Conservation (phyloP, 2,329 filamentous ascomycete genomes). For the Pestalotiopsis sp. region DNA sequence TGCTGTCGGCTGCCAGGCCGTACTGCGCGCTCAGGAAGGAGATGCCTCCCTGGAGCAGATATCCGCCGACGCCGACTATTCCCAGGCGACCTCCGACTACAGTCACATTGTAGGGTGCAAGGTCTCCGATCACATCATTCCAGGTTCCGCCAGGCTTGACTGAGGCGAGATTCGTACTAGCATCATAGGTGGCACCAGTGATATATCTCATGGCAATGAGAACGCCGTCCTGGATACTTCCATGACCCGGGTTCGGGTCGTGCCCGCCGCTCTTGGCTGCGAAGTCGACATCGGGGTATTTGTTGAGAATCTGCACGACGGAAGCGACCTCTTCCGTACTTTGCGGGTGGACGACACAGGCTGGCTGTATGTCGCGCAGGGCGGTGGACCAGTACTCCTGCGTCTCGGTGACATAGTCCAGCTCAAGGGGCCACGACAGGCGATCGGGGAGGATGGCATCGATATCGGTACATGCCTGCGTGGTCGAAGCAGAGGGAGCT, state of each 20-base stretch:
- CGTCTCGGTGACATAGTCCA: constrained; percentile 13
- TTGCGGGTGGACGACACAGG: constrained; percentile 36
- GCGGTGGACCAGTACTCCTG: constrained; percentile 33
- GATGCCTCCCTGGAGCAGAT: constrained; percentile 28
- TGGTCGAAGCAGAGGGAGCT: constrained; percentile 9
- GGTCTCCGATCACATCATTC: constrained; percentile 36
- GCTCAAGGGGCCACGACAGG: constrained; percentile 11
- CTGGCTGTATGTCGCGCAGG: constrained; percentile 32
- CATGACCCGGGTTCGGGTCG: constrained; percentile 35
- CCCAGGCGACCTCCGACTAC: constrained; percentile 32
- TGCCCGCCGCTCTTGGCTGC: constrained; percentile 42
- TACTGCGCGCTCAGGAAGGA: constrained; percentile 30
- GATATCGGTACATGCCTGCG: constrained; percentile 17
- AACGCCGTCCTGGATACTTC: constrained; percentile 36
- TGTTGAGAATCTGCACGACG: constrained; percentile 32
- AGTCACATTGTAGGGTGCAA: constrained; percentile 35
- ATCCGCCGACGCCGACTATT: constrained; percentile 29
- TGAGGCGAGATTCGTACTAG: constrained; percentile 32
- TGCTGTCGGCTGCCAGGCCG: constrained; percentile 27
- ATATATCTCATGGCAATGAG: constrained; percentile 36
- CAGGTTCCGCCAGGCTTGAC: constrained; percentile 41
- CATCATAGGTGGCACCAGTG: constrained; percentile 35
- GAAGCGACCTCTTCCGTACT: constrained; percentile 33
- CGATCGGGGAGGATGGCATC: constrained; percentile 10
- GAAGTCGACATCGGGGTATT: constrained; percentile 32